Conservation (phyloP, 306 rosid genomes). For the Glycine soja region DNA sequence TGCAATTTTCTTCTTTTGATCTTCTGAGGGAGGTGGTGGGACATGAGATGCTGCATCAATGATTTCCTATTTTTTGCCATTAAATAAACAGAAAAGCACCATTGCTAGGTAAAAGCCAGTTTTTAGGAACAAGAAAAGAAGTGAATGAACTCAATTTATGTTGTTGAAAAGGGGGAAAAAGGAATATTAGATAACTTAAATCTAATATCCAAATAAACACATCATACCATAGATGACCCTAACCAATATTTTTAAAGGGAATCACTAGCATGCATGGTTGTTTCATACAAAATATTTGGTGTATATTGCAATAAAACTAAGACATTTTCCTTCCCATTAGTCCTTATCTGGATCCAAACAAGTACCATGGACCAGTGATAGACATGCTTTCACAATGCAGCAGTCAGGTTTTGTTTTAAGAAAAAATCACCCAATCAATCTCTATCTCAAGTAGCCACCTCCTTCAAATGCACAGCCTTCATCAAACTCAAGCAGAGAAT, state of each 20-base stretch:
- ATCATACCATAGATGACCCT: slow-evolving; percentile 13
- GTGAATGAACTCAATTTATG: neutral
- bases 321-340: neutral
- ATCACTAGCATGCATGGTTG: neutral
- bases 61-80: slow-evolving; percentile 67
- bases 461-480: neutral
- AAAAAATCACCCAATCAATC: neutral
- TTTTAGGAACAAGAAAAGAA: slow-evolving; percentile 17
- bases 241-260: slow-evolving; percentile 19
- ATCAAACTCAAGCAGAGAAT: neutral
- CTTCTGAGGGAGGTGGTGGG: slow-evolving; percentile 98
- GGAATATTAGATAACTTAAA: slow-evolving; percentile 19
- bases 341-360: too few species aligned
- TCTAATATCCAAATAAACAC: slow-evolving; percentile 11
- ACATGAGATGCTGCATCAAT: slow-evolving; percentile 95
- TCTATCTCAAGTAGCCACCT: neutral
- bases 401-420: neutral
- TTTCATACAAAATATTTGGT: neutral
- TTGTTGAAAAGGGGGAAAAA: neutral
- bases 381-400: neutral
- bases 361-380: too few species aligned
- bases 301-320: slow-evolving; percentile 1
- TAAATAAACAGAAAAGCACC: slow-evolving; percentile 25
- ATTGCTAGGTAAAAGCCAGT: slow-evolving; percentile 15
- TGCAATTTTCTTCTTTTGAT: slow-evolving; percentile 92